Conservation (phyloP, 2,329 filamentous ascomycete genomes). For the Ophiocordyceps unilateralis region DNA sequence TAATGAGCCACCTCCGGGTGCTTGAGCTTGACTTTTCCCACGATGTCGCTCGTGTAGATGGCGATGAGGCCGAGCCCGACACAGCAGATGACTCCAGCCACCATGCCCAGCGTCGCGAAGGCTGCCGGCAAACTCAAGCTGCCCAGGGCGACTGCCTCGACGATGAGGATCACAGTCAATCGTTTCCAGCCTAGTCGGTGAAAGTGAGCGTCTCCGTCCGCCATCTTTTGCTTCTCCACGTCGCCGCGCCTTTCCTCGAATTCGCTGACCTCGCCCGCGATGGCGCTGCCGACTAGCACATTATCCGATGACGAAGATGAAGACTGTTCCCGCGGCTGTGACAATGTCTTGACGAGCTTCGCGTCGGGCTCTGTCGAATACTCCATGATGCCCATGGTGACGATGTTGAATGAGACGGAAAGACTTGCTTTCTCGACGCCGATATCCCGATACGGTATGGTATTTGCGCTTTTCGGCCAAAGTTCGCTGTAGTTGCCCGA, state of each 20-base stretch:
- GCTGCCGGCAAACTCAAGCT: slow-evolving; percentile 31
- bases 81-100: slow-evolving; percentile 25
- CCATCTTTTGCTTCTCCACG: slow-evolving; percentile 27
- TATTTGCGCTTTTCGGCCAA: too few species aligned
- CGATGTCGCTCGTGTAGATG: slow-evolving; percentile 29
- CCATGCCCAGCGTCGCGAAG: slow-evolving; percentile 37
- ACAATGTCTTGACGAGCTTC: slow-evolving; percentile 1
- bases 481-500: too few species aligned
- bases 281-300: slow-evolving; percentile 9
- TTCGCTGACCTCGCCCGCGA: slow-evolving; percentile 20
- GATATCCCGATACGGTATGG: too few species aligned
- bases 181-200: slow-evolving; percentile 39
- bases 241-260: slow-evolving; percentile 17
- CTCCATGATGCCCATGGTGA: background rate
- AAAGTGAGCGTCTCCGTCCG: slow-evolving; percentile 29
- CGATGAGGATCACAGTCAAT: slow-evolving; percentile 35
- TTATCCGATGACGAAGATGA: slow-evolving; percentile 6
- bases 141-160: slow-evolving; percentile 39
- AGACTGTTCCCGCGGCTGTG: background rate
- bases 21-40: slow-evolving; percentile 30
- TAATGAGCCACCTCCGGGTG: slow-evolving; percentile 45
- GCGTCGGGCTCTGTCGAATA: background rate
- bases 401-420: too few species aligned
- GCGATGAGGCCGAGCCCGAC: slow-evolving; percentile 26
- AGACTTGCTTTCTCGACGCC: too few species aligned